Percentiles rank a stretch among this genome's conserved stretches.
Evolutionary conservation across 768 basidiomycete genomes (phyloP).

Genomic region (Baorangia bicolor): DNA sequence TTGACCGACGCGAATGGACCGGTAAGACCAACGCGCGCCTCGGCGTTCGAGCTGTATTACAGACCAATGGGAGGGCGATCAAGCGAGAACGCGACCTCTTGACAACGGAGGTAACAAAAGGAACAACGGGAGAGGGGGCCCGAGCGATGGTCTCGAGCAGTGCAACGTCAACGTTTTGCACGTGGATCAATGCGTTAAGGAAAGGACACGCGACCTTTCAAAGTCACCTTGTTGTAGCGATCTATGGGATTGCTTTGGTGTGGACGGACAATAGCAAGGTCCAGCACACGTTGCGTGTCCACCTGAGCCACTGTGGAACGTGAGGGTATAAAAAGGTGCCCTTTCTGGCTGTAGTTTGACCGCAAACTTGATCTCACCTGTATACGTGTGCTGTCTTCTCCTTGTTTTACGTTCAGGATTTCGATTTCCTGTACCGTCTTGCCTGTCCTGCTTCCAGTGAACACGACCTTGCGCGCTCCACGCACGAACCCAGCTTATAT

Average conservation of each 20-base stretch:
- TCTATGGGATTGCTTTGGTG: not conserved
- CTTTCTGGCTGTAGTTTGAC: not conserved
- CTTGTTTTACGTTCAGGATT: not conserved
- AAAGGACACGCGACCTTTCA: not conserved
- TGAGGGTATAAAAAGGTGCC: conserved; percentile 3
- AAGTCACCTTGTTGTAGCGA: not conserved
- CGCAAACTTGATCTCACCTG: not conserved
- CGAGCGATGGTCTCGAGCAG: not conserved
- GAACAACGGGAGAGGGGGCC: not conserved
- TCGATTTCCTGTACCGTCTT: conserved; percentile 1
- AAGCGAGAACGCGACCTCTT: not conserved
- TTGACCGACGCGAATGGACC: not conserved
- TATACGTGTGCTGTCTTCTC: not conserved
- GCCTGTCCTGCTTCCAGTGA: not conserved
- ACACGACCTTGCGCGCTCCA: not conserved
- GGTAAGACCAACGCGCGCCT: not conserved
- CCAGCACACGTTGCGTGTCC: no score
- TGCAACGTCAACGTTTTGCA: not conserved
- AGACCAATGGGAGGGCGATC: not conserved
- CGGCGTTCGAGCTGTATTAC: no score
- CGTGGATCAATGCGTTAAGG: not conserved
- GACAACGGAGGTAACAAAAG: not conserved
- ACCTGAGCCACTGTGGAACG: not conserved
- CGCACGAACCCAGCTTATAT: not conserved
- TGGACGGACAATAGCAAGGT: not conserved